phyloP scores from a whole-genome alignment of 306 rosid genomes.

The Fragaria ananassa region DNA sequence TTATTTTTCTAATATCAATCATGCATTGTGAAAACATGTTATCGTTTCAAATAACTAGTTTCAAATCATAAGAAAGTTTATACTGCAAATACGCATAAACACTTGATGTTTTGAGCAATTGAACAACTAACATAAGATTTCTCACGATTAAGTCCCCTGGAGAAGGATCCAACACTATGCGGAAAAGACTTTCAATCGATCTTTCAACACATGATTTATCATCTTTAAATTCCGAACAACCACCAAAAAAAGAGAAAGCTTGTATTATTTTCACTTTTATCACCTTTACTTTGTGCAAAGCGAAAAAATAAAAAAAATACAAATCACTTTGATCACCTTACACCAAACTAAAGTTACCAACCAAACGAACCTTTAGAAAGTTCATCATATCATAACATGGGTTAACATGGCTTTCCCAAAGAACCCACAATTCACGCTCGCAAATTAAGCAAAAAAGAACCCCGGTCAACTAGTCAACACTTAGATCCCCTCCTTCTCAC shows the following conservation, averaged over 20 bases:
- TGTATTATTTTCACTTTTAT: constrained; percentile 11
- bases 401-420: constrained; percentile 27
- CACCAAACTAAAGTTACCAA: constrained; percentile 6
- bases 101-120: too few species aligned
- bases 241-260: neutral
- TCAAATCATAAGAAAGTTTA: too few species aligned
- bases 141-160: neutral
- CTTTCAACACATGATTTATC: neutral
- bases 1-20: too few species aligned
- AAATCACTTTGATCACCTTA: constrained; percentile 12
- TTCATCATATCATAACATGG: constrained; percentile 23
- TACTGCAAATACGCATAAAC: too few species aligned
- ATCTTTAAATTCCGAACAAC: neutral
- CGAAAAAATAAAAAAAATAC: neutral
- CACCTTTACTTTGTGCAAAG: constrained; percentile 28
- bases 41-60: too few species aligned
- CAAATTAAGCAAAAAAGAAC: neutral
- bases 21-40: too few species aligned
- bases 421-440: constrained; percentile 31
- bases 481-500: neutral
- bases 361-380: constrained; percentile 22
- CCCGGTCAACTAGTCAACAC: constrained; percentile 12
- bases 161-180: neutral
- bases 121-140: neutral
- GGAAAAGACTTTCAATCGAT: neutral